These are phyloP conservation scores for Gonapodya prolifera DNA, from an alignment of 192 early-diverging fungal species.

Conservation along the genomic window DNA sequence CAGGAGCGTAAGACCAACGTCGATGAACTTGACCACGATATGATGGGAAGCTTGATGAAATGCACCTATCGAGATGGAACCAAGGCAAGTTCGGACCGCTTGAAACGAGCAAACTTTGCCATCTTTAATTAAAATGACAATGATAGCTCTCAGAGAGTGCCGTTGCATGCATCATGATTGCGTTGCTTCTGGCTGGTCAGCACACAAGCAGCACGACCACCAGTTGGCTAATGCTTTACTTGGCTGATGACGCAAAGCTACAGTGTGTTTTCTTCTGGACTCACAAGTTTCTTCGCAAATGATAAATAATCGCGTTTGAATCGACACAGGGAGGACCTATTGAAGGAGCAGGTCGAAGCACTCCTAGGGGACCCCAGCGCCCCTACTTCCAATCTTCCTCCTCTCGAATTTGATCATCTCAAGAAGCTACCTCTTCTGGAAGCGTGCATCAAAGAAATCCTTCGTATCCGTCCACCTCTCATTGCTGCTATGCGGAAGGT, in stretches of 20 bases:
- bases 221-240: slow-evolving; percentile 79
- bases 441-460: slow-evolving; percentile 3
- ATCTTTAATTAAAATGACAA: slow-evolving; percentile 1
- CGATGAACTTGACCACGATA: slow-evolving; percentile 24
- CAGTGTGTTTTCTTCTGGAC: slow-evolving; percentile 22
- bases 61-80: slow-evolving; percentile 40
- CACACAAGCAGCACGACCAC: slow-evolving; percentile 88
- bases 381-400: slow-evolving; percentile 27
- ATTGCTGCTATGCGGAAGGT: slow-evolving; percentile 90
- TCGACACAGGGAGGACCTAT: slow-evolving; percentile 27
- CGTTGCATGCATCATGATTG: slow-evolving; percentile 93
- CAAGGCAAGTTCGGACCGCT: too few relatives aligned
- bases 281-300: background rate
- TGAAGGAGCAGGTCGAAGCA: slow-evolving; percentile 54
- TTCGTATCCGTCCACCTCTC: slow-evolving; percentile 84
- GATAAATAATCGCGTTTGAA: background rate
- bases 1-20: slow-evolving; percentile 47
- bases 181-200: slow-evolving; percentile 92
- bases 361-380: slow-evolving; percentile 42
- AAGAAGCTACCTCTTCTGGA: slow-evolving; percentile 67
- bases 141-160: slow-evolving; percentile 60
- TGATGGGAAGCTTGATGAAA: slow-evolving; percentile 73
- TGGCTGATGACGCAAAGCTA: slow-evolving; percentile 65
- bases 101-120: too few relatives aligned
- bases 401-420: slow-evolving; percentile 47